A percentile compares a stretch with the other conserved stretches of the same genome.
phyloP scores from a whole-genome alignment of 2,329 filamentous ascomycete species.

The Claviceps spartinae region DNA sequence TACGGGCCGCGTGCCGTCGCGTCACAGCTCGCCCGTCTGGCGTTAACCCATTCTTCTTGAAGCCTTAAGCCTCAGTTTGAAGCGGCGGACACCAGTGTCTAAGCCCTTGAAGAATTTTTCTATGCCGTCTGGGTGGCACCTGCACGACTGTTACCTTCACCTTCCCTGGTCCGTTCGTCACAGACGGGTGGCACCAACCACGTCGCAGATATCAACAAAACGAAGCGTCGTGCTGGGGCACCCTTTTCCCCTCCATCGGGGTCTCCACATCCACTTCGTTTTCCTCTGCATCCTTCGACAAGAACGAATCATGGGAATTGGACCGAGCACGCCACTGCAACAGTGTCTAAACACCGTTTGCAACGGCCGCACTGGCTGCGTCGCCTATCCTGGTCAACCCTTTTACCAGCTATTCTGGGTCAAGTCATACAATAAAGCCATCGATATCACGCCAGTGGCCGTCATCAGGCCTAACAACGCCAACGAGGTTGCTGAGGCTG shows the following conservation, averaged over 20 bases:
- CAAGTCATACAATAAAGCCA: conserved; percentile 38
- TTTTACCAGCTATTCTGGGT: conserved; percentile 37
- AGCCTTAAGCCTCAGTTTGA: too few relatives aligned
- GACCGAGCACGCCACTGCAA: conserved; percentile 25
- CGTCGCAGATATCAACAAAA: background rate
- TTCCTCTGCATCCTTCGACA: background rate
- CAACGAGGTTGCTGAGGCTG: conserved; percentile 40
- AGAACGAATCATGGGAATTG: conserved; percentile 27
- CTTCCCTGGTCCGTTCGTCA: background rate
- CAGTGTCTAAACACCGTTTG: conserved; percentile 35
- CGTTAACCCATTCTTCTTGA: background rate
- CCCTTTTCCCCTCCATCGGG: background rate
- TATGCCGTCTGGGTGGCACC: background rate
- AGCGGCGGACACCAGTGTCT: background rate
- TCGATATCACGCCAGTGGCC: conserved; percentile 36
- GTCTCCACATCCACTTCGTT: background rate
- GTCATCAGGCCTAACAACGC: conserved; percentile 40
- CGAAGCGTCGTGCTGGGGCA: background rate
- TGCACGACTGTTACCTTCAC: background rate
- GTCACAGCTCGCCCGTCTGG: background rate
- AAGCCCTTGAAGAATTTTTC: background rate
- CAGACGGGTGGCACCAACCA: background rate
- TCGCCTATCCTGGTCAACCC: conserved; percentile 29
- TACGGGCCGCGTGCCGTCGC: background rate
- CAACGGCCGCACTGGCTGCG: conserved; percentile 29